Conservation (phyloP, 1,284 basidiomycete genomes). For the Cryptococcus amylolentus region DNA sequence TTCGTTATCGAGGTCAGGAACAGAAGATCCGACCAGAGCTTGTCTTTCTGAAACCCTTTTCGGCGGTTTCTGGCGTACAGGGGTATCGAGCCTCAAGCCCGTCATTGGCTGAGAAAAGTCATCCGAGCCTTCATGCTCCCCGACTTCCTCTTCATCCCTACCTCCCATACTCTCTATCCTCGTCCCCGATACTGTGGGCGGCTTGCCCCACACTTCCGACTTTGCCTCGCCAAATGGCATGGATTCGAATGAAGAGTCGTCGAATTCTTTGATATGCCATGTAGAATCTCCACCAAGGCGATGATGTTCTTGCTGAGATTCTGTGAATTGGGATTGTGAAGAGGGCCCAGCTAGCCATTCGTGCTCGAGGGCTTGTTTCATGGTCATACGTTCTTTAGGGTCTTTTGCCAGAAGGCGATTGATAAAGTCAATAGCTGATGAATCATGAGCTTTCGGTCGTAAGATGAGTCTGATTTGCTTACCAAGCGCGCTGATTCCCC, state of each 20-base stretch:
- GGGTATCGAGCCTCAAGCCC: slow-evolving; percentile 30
- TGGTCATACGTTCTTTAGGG: slow-evolving; percentile 58
- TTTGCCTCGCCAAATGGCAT: background rate
- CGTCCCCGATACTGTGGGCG: slow-evolving; percentile 35
- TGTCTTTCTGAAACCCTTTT: background rate
- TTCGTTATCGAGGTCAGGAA: no score
- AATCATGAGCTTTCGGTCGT: slow-evolving; percentile 13
- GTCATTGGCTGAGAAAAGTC: slow-evolving; percentile 43
- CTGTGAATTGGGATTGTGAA: slow-evolving; percentile 28
- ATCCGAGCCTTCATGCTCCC: slow-evolving; percentile 14
- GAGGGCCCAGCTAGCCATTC: slow-evolving; percentile 58
- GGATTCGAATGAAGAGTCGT: slow-evolving; percentile 7
- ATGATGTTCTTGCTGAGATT: slow-evolving; percentile 20
- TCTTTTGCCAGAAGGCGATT: slow-evolving; percentile 54
- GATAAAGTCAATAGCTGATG: slow-evolving; percentile 55
- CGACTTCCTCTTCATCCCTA: no score
- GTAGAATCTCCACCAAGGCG: slow-evolving; percentile 38
- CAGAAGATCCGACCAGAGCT: no score
- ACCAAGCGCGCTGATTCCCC: slow-evolving; percentile 51
- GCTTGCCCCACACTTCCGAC: slow-evolving; percentile 23
- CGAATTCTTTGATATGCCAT: slow-evolving; percentile 41
- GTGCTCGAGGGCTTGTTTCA: slow-evolving; percentile 60
- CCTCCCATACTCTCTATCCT: slow-evolving; percentile 28
- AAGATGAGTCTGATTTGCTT: slow-evolving; percentile 11
- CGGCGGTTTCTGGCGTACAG: background rate